Evolutionary conservation across 495 filamentous ascomycete genomes (phyloP), one percentile per base, ranked within the genome.

Genomic region (Lepidopterella palustris): DNA sequence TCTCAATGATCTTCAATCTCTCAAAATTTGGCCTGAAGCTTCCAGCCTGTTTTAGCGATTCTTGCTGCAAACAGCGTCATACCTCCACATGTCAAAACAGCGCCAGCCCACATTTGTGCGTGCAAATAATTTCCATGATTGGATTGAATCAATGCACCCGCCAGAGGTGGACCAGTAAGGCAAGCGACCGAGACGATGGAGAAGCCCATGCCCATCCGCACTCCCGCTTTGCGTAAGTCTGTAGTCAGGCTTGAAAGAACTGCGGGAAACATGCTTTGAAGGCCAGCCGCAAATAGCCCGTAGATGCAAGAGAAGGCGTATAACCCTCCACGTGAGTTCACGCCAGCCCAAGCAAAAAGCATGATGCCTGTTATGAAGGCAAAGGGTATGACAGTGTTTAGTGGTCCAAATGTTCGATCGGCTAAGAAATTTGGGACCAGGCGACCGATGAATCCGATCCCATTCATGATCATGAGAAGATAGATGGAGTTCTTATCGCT

Each of bases 151-250:
- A 73, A 53, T 13, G 69, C 71, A 9, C 71, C 71, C 2, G 61
- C 69, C 28, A 73, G 61, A 13, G 71, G 69, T 31, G 69, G 69
- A 2, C 71, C 71, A 5, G 71, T 73, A 35, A 73, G 53, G 32
- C 62, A 67, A 13, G 69, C 67, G 49, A 73, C 65, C 15, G 59
- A 61, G 3, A 72, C 59, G 35, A 72, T 64, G n/a, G 63, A 65
- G 57, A 72, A 72, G 2, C 57, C 64, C 70, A 73, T 73, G 13
- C 71, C 71, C 53, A 71, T 61, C 27, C 71, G 42, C 2, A 63
- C 68, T 4, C 71, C 71, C 2, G 68, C 52, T 55, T 70, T 69
- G 15, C 51, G 64, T 28, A 72, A 18, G 48, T 70, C 64, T 10
- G 66, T 64, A 3, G 68, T 72, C 48, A 72, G 32, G 29, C 61